These are phyloP conservation scores for Draba incana DNA, from an alignment of 345 rosid genomes.

Conservation along the genomic window DNA sequence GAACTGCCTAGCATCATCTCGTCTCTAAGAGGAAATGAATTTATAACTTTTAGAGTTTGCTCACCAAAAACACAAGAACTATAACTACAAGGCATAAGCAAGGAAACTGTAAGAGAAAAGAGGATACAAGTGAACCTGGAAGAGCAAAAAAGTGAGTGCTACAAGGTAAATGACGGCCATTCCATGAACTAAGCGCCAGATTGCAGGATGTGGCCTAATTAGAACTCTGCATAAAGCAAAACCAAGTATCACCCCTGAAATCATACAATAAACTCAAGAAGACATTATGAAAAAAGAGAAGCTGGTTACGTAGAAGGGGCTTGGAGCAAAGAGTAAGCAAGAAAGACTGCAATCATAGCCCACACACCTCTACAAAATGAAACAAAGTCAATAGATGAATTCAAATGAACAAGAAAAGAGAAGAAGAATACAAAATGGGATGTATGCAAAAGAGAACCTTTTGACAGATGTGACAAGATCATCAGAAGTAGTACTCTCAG, in stretches of 20 bases:
- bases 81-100: slow-evolving; percentile 20
- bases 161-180: slow-evolving; percentile 94
- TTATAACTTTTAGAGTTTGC: slow-evolving; percentile 39
- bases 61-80: slow-evolving; percentile 14
- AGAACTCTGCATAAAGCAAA: slow-evolving; percentile 63
- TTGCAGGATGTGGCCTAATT: slow-evolving; percentile 97
- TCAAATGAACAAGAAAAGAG: slow-evolving; percentile 4
- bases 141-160: slow-evolving; percentile 91
- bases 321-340: slow-evolving; percentile 94
- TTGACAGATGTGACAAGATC: slow-evolving; percentile 90
- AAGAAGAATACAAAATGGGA: not conserved
- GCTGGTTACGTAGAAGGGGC: slow-evolving; percentile 94
- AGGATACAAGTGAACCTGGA: slow-evolving; percentile 67
- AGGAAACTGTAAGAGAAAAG: slow-evolving; percentile 14
- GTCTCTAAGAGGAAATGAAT: slow-evolving; percentile 56
- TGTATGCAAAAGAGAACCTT: slow-evolving; percentile 51
- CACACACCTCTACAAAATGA: slow-evolving; percentile 77
- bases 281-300: not conserved
- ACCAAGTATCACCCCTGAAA: slow-evolving; percentile 25
- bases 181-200: slow-evolving; percentile 99
- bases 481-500: slow-evolving; percentile 60
- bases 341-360: slow-evolving; percentile 99
- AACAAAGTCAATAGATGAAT: slow-evolving; percentile 31
- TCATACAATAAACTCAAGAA: not conserved
- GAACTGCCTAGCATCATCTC: slow-evolving; percentile 94